Evolutionary conservation across 192 early-diverging fungal genomes (phyloP).

Genomic region (Coemansia aciculifera): DNA sequence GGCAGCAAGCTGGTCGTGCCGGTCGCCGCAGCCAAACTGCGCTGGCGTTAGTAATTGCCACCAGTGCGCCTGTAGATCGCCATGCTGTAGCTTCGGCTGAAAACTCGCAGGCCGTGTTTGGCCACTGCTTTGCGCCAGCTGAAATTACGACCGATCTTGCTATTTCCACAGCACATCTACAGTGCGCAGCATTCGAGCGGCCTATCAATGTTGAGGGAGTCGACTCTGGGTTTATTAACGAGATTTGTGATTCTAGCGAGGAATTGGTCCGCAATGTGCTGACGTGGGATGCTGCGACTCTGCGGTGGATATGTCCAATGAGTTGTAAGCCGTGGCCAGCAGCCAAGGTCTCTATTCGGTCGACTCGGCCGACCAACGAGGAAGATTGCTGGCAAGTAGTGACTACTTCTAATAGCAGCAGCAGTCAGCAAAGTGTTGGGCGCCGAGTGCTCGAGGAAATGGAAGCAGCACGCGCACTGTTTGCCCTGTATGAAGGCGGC

Average conservation of each 20-base stretch:
- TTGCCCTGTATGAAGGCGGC: slow-evolving; percentile 44
- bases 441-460: slow-evolving; percentile 42
- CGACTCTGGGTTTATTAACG: background rate
- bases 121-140: slow-evolving; percentile 29
- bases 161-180: slow-evolving; percentile 59
- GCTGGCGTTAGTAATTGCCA: slow-evolving; percentile 63
- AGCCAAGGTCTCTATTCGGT: slow-evolving; percentile 32
- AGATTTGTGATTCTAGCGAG: background rate
- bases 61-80: slow-evolving; percentile 61
- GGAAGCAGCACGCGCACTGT: slow-evolving; percentile 30
- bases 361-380: background rate
- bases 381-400: slow-evolving; percentile 28
- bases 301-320: slow-evolving; percentile 20
- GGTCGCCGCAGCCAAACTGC: slow-evolving; percentile 64
- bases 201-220: slow-evolving; percentile 5
- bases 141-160: slow-evolving; percentile 42
- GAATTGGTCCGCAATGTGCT: background rate
- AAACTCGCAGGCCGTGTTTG: slow-evolving; percentile 48
- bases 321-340: slow-evolving; percentile 42
- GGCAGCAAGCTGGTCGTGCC: slow-evolving; percentile 78
- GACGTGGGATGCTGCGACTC: slow-evolving; percentile 15
- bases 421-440: background rate
- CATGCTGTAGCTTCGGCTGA: slow-evolving; percentile 34
- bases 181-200: slow-evolving; percentile 73
- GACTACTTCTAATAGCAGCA: background rate